Percentiles rank a stretch among this genome's conserved stretches.
Conservation (phyloP, 2,329 filamentous ascomycete species). For the Leptographium lundbergii region DNA sequence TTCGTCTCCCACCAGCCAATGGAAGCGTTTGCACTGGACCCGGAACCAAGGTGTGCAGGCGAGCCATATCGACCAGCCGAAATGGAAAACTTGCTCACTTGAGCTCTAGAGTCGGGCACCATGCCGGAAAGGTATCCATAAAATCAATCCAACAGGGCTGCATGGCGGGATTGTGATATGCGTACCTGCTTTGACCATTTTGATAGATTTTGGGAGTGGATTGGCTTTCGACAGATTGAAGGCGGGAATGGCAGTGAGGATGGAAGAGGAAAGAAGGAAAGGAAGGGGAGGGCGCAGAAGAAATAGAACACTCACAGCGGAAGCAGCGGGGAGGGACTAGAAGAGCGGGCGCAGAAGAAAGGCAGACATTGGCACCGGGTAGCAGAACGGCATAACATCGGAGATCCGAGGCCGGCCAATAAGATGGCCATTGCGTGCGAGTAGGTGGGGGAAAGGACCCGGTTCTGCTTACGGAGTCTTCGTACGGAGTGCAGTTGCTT, state of each 20-base stretch:
- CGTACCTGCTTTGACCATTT: conserved; percentile 96
- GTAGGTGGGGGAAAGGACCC: background rate
- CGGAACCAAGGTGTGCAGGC: conserved; percentile 31
- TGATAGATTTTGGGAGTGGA: conserved; percentile 30
- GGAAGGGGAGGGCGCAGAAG: background rate
- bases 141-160: background rate
- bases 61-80: background rate
- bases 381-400: conserved; percentile 6
- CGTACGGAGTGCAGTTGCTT: too few relatives aligned
- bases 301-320: conserved; percentile 1
- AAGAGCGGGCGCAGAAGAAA: background rate
- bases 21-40: background rate
- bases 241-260: background rate
- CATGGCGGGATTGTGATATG: background rate
- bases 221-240: background rate
- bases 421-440: background rate
- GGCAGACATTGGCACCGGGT: background rate
- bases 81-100: conserved; percentile 7
- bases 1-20: background rate
- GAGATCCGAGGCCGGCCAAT: conserved; percentile 9
- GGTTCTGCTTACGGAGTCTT: too few relatives aligned
- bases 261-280: background rate
- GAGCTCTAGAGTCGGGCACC: background rate
- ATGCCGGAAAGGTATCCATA: background rate
- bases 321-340: conserved; percentile 3